phyloP scores from a whole-genome alignment of 2,329 filamentous ascomycete genomes.

The Fusarium nelsonii region DNA sequence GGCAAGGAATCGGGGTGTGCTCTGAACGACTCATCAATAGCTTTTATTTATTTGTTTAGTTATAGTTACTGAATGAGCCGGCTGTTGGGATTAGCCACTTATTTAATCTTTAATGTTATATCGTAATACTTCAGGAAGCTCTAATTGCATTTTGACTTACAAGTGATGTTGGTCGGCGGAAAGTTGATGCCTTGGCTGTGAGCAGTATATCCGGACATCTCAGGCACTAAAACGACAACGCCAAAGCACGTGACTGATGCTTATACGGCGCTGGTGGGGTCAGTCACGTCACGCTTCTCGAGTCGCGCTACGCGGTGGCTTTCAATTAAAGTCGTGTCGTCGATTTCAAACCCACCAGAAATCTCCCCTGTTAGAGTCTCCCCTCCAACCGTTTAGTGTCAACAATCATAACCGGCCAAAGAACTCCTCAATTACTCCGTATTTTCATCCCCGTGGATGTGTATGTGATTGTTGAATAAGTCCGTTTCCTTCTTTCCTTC shows the following conservation, averaged over 20 bases:
- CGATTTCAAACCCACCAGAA: conserved; percentile 32
- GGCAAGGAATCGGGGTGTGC: not conserved
- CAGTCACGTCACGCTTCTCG: conserved; percentile 54
- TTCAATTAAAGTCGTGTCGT: conserved; percentile 51
- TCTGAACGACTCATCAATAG: not conserved
- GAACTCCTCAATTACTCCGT: conserved; percentile 13
- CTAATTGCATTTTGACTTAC: not conserved
- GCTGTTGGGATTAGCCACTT: too few species aligned
- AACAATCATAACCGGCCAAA: conserved; percentile 36
- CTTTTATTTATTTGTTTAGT: not conserved
- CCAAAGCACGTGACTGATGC: conserved; percentile 48
- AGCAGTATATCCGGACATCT: not conserved
- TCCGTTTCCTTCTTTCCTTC: not conserved
- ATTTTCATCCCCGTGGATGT: conserved; percentile 30
- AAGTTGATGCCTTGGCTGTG: not conserved
- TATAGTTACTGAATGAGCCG: not conserved
- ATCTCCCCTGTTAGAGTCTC: conserved; percentile 32
- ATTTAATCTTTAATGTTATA: not conserved
- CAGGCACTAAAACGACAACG: conserved; percentile 17
- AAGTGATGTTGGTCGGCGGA: not conserved
- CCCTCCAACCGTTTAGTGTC: conserved; percentile 30
- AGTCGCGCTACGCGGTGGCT: conserved; percentile 51
- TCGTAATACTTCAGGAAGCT: not conserved
- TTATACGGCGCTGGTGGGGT: conserved; percentile 44
- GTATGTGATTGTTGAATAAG: conserved; percentile 4